A percentile compares a stretch with the other conserved stretches of the same genome.
phyloP scores from a whole-genome alignment of 305 asterid genomes.

The Fraxinus greggii region DNA sequence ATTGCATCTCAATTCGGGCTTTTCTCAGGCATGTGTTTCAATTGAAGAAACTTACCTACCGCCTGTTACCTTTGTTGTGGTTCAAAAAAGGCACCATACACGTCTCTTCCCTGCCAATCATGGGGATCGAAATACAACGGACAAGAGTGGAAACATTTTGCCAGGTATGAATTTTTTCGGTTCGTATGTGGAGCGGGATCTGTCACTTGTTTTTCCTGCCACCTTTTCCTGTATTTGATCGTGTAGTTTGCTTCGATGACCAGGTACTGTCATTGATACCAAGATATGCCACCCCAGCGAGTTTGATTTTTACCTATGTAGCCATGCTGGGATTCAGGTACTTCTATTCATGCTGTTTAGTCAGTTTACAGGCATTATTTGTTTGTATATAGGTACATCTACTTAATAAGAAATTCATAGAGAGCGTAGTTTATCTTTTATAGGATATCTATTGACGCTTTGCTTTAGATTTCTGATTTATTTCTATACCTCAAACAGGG shows the following conservation, averaged over 20 bases:
- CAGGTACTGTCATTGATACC: constrained; percentile 86
- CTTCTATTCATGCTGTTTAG: background rate
- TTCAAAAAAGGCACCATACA: constrained; percentile 89
- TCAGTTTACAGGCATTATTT: background rate
- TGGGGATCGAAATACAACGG: constrained; percentile 38
- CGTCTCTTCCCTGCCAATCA: constrained; percentile 66
- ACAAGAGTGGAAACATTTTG: constrained; percentile 75
- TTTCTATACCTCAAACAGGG: constrained; percentile 44
- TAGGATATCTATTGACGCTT: background rate
- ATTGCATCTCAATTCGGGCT: background rate
- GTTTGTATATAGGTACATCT: background rate
- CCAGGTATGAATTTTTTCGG: constrained; percentile 46
- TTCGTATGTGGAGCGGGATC: background rate
- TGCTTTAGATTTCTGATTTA: background rate
- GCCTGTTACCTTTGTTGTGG: constrained; percentile 68
- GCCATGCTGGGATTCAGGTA: constrained; percentile 93
- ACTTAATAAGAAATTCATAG: background rate
- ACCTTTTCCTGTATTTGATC: background rate
- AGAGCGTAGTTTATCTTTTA: background rate
- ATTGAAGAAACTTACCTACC: constrained; percentile 53
- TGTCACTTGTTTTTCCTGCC: background rate
- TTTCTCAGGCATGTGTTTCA: constrained; percentile 69
- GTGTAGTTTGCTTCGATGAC: background rate
- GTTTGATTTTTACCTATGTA: constrained; percentile 74
- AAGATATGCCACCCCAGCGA: constrained; percentile 74